These are phyloP conservation scores for Cordyceps javanica DNA, from an alignment of 2,329 filamentous ascomycete species.

Conservation along the genomic window DNA sequence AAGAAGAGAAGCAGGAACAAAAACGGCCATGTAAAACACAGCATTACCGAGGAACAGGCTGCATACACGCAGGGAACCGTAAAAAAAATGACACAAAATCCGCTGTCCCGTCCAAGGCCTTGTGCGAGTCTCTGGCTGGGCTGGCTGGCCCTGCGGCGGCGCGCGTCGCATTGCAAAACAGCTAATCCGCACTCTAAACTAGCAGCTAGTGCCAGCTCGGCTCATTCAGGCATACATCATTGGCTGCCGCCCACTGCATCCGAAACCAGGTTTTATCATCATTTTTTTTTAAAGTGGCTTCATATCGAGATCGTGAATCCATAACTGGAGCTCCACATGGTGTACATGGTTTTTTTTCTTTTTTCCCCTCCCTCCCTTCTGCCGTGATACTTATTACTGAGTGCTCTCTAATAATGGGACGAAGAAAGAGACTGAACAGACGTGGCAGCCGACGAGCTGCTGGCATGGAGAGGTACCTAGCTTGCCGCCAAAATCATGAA, in stretches of 20 bases:
- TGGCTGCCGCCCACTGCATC: not conserved
- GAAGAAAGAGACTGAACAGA: too few species aligned
- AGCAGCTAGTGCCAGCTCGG: not conserved
- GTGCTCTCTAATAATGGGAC: too few species aligned
- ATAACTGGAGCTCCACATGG: slow-evolving; percentile 6
- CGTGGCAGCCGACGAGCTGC: too few species aligned
- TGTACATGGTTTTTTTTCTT: not conserved
- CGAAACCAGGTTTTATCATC: slow-evolving; percentile 8
- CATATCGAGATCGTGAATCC: slow-evolving; percentile 10
- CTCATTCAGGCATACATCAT: not conserved
- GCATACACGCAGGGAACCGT: not conserved
- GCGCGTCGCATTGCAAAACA: too few species aligned
- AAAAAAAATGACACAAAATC: not conserved
- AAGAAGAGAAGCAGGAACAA: not conserved
- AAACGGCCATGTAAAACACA: not conserved
- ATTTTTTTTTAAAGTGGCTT: slow-evolving; percentile 10
- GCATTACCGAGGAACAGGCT: slow-evolving; percentile 5
- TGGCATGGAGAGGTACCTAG: not conserved
- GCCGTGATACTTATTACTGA: not conserved
- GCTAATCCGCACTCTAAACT: not conserved
- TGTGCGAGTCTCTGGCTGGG: too few species aligned
- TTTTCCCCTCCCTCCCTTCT: not conserved
- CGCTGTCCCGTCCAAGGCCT: not conserved
- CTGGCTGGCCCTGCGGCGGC: too few species aligned
- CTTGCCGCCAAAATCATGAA: too few species aligned